Conservation (phyloP, 208 protist species). For the Sergeia podlipaevii region DNA sequence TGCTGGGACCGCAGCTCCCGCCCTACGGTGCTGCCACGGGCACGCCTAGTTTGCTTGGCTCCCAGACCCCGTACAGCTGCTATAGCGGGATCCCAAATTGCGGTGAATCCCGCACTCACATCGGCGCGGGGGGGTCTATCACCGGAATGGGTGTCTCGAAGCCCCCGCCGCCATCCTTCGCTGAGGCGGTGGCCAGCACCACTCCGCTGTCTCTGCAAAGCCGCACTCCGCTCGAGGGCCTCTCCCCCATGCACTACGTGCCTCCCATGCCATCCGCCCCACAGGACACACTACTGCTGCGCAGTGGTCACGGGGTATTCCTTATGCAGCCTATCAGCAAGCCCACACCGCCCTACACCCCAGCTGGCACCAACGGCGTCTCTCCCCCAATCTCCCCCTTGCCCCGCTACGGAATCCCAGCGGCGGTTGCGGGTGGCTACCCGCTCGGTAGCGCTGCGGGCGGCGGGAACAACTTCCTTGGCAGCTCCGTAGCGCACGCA, state of each 20-base stretch:
- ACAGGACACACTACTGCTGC: conserved; percentile 69
- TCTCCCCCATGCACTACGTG: conserved; percentile 64
- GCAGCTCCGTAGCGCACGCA: conserved; percentile 15
- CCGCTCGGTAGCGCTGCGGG: no score
- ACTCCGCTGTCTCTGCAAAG: conserved; percentile 24
- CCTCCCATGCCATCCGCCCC: conserved; percentile 48
- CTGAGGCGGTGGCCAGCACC: conserved; percentile 52
- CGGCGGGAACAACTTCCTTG: conserved; percentile 18
- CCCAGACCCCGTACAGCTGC: conserved; percentile 32
- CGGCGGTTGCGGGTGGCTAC: conserved; percentile 34
- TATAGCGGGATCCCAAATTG: conserved; percentile 31
- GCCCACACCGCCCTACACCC: conserved; percentile 70
- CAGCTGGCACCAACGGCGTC: conserved; percentile 21
- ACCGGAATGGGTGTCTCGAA: no score
- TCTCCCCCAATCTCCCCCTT: conserved; percentile 69
- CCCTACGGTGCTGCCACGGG: conserved; percentile 21
- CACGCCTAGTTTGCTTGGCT: conserved; percentile 6
- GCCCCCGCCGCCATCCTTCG: conserved; percentile 63
- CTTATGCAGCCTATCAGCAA: conserved; percentile 56
- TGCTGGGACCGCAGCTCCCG: conserved; percentile 20
- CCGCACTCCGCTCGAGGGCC: conserved; percentile 24
- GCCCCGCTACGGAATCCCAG: conserved; percentile 70
- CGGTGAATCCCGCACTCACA: neutral
- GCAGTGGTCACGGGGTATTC: conserved; percentile 82
- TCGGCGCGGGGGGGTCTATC: no score